Evolutionary conservation across 78 protist species (phyloP).

Genomic region (Isochrysis galbana): DNA sequence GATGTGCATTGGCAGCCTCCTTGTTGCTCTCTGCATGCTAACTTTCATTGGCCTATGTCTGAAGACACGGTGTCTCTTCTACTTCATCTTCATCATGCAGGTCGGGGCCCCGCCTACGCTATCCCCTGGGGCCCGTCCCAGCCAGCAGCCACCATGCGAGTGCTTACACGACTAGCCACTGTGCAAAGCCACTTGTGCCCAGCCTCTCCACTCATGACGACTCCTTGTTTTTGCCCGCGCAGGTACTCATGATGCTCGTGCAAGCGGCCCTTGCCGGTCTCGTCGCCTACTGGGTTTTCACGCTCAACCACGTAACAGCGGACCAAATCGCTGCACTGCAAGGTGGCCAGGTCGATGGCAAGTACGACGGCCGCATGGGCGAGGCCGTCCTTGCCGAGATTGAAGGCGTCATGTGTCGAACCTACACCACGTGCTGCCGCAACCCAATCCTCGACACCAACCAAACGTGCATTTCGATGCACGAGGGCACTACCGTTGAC

Average conservation of each 20-base stretch:
- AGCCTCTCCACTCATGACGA: too few relatives aligned
- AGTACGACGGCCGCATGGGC: not conserved
- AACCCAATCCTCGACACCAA: not conserved
- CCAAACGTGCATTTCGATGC: not conserved
- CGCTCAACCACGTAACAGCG: not conserved
- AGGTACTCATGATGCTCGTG: not conserved
- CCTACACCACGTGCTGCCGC: not conserved
- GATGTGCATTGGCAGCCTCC: not conserved
- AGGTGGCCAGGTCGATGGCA: not conserved
- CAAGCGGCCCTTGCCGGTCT: not conserved
- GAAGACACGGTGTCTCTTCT: not conserved
- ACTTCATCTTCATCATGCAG: not conserved
- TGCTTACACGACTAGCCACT: too few relatives aligned
- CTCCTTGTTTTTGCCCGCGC: too few relatives aligned
- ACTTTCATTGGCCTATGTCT: not conserved
- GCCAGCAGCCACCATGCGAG: too few relatives aligned
- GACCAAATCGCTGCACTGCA: not conserved
- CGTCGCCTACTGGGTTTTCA: not conserved
- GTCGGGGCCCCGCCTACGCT: too few relatives aligned
- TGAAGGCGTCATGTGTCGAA: not conserved
- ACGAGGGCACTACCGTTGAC: not conserved
- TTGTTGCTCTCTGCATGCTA: not conserved
- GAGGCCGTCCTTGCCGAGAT: not conserved
- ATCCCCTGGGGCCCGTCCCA: too few relatives aligned
- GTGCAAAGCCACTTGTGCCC: too few relatives aligned